Evolutionary conservation across 23 red algal genomes (phyloP).

Genomic region (Agarophyton chilense): DNA sequence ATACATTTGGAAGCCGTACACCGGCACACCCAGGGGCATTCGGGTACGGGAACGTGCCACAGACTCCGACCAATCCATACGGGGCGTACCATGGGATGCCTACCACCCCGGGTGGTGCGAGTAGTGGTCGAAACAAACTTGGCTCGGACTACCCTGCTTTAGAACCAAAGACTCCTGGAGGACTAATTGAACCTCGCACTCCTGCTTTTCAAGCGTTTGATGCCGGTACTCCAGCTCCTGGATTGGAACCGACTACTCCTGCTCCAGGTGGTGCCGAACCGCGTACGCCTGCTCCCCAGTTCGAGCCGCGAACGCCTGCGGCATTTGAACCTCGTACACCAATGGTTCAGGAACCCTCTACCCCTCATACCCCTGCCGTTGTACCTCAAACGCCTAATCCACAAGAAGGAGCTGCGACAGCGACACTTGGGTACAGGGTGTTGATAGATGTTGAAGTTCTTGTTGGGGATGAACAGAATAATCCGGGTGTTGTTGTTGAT

Average conservation of each 20-base stretch:
- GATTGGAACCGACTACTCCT: conserved; percentile 42
- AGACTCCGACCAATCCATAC: conserved; percentile 18
- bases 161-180: conserved; percentile 37
- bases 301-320: conserved; percentile 64
- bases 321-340: conserved; percentile 49
- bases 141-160: conserved; percentile 5
- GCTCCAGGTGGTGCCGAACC: conserved; percentile 38
- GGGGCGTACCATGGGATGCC: background rate
- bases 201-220: conserved; percentile 16
- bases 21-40: background rate
- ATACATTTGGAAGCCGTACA: conserved; percentile 14
- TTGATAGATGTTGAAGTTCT: conserved; percentile 66
- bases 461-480: conserved; percentile 7
- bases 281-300: conserved; percentile 29
- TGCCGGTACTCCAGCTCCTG: conserved; percentile 56
- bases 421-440: conserved; percentile 44
- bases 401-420: conserved; percentile 16
- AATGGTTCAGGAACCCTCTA: conserved; percentile 55
- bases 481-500: conserved; percentile 37
- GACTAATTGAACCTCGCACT: conserved; percentile 35
- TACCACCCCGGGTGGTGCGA: conserved; percentile 12
- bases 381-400: conserved; percentile 60
- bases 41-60: background rate
- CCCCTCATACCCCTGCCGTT: conserved; percentile 49
- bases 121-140: background rate